Evolutionary conservation across 768 basidiomycete species (phyloP).

Genomic region (Suillus americanus): DNA sequence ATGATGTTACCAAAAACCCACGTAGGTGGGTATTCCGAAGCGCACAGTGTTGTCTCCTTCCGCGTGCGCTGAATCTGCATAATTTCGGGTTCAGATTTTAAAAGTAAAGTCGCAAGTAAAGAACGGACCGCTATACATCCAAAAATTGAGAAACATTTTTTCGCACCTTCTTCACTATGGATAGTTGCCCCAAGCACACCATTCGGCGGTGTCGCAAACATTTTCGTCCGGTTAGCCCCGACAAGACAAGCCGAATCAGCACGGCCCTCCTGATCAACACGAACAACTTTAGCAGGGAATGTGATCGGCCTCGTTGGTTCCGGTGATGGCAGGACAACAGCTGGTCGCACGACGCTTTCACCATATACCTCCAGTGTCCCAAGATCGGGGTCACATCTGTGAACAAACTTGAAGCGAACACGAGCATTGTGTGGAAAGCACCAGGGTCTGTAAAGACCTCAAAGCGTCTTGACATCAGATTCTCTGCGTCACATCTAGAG

Average conservation of each 20-base stretch:
- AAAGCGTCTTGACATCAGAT: no score
- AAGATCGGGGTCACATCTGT: conserved; percentile 6
- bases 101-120: background rate
- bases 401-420: conserved; percentile 3
- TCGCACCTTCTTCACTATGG: conserved; percentile 13
- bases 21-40: no score
- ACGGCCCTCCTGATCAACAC: conserved; percentile 26
- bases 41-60: background rate
- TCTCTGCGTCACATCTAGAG: no score
- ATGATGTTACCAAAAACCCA: no score
- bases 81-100: background rate
- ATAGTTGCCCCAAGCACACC: conserved; percentile 25
- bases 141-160: background rate
- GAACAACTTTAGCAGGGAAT: background rate
- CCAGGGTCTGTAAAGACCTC: no score
- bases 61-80: background rate
- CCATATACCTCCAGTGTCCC: background rate
- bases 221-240: conserved; percentile 28
- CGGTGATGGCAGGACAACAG: conserved; percentile 2
- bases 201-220: conserved; percentile 28
- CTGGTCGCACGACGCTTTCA: background rate
- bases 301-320: background rate
- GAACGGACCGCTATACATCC: background rate
- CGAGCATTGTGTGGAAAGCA: conserved; percentile 2
- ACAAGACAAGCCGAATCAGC: conserved; percentile 36